Percentiles rank a stretch among this genome's conserved stretches.
Conservation (phyloP, 2,329 filamentous ascomycete species). For the Aspergillus quadricinctus region DNA sequence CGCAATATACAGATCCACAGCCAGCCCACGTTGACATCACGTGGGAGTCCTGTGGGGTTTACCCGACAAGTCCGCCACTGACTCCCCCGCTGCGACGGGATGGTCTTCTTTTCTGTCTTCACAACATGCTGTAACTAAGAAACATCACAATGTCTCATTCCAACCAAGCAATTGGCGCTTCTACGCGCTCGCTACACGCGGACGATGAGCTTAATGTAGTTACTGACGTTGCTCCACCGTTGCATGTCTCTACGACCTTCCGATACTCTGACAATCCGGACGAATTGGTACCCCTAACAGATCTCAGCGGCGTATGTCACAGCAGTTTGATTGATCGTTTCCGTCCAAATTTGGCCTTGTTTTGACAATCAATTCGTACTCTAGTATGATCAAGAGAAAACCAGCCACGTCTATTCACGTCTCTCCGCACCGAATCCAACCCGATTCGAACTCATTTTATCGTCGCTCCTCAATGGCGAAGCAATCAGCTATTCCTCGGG, state of each 20-base stretch:
- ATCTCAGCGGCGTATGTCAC: conserved; percentile 50
- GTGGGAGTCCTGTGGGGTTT: background rate
- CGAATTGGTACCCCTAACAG: conserved; percentile 50
- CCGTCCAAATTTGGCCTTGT: background rate
- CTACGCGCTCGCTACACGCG: conserved; percentile 74
- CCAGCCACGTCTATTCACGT: conserved; percentile 76
- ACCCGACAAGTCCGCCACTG: background rate
- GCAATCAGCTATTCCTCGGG: conserved; percentile 80
- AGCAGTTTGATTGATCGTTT: background rate
- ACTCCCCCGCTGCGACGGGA: background rate
- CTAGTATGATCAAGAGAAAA: conserved; percentile 21
- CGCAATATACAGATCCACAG: background rate
- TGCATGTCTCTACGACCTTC: conserved; percentile 91
- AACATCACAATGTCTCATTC: conserved; percentile 22
- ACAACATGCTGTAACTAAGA: background rate
- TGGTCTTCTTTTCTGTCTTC: background rate
- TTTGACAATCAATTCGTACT: background rate
- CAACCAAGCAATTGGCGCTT: conserved; percentile 37
- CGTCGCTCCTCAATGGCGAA: conserved; percentile 60
- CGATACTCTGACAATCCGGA: conserved; percentile 71
- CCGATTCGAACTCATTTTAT: conserved; percentile 79
- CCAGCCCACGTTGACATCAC: background rate
- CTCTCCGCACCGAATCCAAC: conserved; percentile 72
- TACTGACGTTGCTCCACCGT: conserved; percentile 77
- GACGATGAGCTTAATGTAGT: conserved; percentile 72